Evolutionary conservation across 345 rosid genomes (phyloP), one percentile per base, ranked within the genome.

Genomic region (Ailanthus altissimus): DNA sequence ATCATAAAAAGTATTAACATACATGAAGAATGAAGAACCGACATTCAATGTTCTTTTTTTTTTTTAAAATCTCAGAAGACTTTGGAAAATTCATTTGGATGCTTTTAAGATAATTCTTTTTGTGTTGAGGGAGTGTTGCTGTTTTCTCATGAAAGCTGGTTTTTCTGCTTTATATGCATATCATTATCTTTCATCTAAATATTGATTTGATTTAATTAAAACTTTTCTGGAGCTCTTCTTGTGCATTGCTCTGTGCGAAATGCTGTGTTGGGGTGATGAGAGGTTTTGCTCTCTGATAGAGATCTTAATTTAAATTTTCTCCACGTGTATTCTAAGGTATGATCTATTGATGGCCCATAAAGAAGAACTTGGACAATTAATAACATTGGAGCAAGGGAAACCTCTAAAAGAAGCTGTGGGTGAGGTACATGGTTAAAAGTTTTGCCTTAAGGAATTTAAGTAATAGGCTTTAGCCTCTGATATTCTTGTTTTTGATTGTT

Each of bases 321-420:
- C 50, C 75, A 61, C 77, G 36, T 82, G 50, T 68, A 76, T 86
- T 78, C 73, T 53, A 77, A 96, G 99, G 99, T 96, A 83, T 75
- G 94, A 93, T 80, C 87, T 93, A 60, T 80, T 96, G 73, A 76
- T 92, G 82, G 81, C 90, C 75, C 91, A 93, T 87, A 91, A 90
- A 85, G 97, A 96, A 84, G 97, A 96, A 77, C 92, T 96, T 81
- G 99, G 95, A 73, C 93, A 92, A 81, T 89, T 93, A 63, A 94
- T 96, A 78, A 94, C 98, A 53, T 85, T 93, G 80, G 99, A 96
- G 90, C 95, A 91, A 89, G 99, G 99, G 58, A 96, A 96, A 80
- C 98, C 99, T 77, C 83, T 96, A 57, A 88, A 89, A 78, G 99
- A 96, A 78, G 97, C 99, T 79, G 77, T 90, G 20, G 98, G 97